Percentiles rank a stretch among this genome's conserved stretches.
These are phyloP conservation scores for Epicoccum sorghinum DNA, from an alignment of 2,329 filamentous ascomycete genomes.

Conservation along the genomic window DNA sequence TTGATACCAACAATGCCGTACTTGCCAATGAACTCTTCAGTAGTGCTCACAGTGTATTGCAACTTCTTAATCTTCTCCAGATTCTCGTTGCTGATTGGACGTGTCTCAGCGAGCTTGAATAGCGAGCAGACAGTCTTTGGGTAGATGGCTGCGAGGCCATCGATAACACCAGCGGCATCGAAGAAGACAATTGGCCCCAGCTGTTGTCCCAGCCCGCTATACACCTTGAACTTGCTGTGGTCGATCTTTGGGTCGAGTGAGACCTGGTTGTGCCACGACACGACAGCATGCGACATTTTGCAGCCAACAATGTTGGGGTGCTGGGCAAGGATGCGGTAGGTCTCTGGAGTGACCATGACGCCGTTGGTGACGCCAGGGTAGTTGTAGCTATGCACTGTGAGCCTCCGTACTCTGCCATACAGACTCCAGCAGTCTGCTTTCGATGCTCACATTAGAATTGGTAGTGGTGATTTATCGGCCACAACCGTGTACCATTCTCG, in stretches of 20 bases:
- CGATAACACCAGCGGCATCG: slow-evolving; percentile 69
- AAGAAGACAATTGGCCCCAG: slow-evolving; percentile 67
- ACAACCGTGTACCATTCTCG: slow-evolving; percentile 66
- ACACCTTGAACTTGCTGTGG: slow-evolving; percentile 64
- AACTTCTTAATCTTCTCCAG: slow-evolving; percentile 59
- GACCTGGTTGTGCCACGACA: slow-evolving; percentile 68
- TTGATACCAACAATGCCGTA: slow-evolving; percentile 70
- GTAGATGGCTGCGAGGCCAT: slow-evolving; percentile 69
- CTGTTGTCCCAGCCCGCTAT: slow-evolving; percentile 70
- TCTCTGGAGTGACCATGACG: slow-evolving; percentile 63
- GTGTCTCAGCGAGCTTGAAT: slow-evolving; percentile 57
- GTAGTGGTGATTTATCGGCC: slow-evolving; percentile 65
- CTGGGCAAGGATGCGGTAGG: slow-evolving; percentile 63
- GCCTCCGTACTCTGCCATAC: background rate
- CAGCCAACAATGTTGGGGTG: slow-evolving; percentile 72
- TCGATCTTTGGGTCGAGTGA: slow-evolving; percentile 66
- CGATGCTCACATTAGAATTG: slow-evolving; percentile 62
- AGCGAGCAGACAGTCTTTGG: slow-evolving; percentile 66
- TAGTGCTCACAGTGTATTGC: slow-evolving; percentile 66
- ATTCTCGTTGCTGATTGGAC: slow-evolving; percentile 41
- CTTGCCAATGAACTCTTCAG: slow-evolving; percentile 66
- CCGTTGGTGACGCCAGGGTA: slow-evolving; percentile 73
- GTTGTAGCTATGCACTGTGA: slow-evolving; percentile 58
- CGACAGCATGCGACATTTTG: slow-evolving; percentile 72
- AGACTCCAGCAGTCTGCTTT: background rate